Conservation (phyloP, 139 green algal species). For the Picochlorum sp. region DNA sequence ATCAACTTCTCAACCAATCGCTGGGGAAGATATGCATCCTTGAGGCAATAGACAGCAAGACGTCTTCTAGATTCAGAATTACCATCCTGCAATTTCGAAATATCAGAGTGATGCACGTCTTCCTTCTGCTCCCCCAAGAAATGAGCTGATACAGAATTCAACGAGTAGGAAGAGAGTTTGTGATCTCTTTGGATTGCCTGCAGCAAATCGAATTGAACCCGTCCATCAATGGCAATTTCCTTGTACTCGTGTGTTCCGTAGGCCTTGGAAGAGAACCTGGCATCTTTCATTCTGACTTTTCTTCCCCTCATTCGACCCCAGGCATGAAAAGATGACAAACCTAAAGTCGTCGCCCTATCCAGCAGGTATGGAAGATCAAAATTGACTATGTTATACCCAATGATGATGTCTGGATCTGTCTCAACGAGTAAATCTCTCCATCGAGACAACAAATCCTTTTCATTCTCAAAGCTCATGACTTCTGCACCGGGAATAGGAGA, state of each 20-base stretch:
- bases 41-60: slow-evolving; percentile 97
- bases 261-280: slow-evolving; percentile 83
- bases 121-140: slow-evolving; percentile 98
- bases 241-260: slow-evolving; percentile 98
- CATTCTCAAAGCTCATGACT: slow-evolving; percentile 69
- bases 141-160: slow-evolving; percentile 91
- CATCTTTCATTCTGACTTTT: slow-evolving; percentile 71
- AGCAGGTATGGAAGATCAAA: slow-evolving; percentile 98
- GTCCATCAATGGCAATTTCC: slow-evolving; percentile 95
- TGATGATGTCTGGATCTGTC: slow-evolving; percentile 80
- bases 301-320: slow-evolving; percentile 73
- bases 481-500: slow-evolving; percentile 83
- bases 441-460: slow-evolving; percentile 70
- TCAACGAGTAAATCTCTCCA: slow-evolving; percentile 75
- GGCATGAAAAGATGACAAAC: slow-evolving; percentile 64
- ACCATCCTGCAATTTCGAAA: slow-evolving; percentile 90
- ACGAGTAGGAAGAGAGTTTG: slow-evolving; percentile 92
- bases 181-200: slow-evolving; percentile 91
- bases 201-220: slow-evolving; percentile 94
- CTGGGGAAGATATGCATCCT: slow-evolving; percentile 88
- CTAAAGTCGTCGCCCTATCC: slow-evolving; percentile 74
- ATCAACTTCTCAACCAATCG: slow-evolving; percentile 93
- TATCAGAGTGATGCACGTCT: slow-evolving; percentile 95
- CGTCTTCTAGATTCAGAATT: slow-evolving; percentile 83
- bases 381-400: slow-evolving; percentile 98